Conservation (phyloP, 176 grass and related monocot species). For the Eremochloa ophiuroides region DNA sequence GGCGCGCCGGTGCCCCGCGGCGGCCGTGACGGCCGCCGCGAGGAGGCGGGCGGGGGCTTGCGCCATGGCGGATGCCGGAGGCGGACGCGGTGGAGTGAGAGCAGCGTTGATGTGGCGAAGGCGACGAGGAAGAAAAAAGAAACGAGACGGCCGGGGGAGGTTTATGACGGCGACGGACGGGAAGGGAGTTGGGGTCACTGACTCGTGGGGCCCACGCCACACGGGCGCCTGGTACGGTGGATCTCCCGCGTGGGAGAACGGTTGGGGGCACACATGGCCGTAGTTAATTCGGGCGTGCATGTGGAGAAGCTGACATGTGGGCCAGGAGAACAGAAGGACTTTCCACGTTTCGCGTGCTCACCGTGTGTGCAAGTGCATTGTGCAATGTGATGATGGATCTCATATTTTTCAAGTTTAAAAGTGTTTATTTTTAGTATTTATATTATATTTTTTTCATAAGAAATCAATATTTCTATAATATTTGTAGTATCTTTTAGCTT, state of each 20-base stretch:
- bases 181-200: neutral
- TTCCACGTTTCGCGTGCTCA: neutral
- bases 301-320: neutral
- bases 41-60: slow-evolving; percentile 49
- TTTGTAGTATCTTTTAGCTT: too few species aligned
- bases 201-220: neutral
- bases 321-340: neutral
- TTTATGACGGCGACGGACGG: neutral
- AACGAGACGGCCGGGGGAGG: neutral
- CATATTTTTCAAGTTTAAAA: too few species aligned
- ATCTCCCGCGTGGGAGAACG: neutral
- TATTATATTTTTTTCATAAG: too few species aligned
- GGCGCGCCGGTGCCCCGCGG: slow-evolving; percentile 14
- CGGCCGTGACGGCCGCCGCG: slow-evolving; percentile 19
- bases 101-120: neutral
- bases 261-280: slow-evolving; percentile 7
- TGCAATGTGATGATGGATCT: too few species aligned
- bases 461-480: too few species aligned
- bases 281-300: slow-evolving; percentile 4
- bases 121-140: neutral
- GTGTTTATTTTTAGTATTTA: too few species aligned
- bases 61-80: slow-evolving; percentile 30
- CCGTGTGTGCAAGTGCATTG: too few species aligned
- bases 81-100: neutral
- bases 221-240: neutral